Evolutionary conservation across 1,139 yeast species (phyloP), one percentile per base, ranked within the genome.

Genomic region (Zhuliangozyma blackwelliae): DNA sequence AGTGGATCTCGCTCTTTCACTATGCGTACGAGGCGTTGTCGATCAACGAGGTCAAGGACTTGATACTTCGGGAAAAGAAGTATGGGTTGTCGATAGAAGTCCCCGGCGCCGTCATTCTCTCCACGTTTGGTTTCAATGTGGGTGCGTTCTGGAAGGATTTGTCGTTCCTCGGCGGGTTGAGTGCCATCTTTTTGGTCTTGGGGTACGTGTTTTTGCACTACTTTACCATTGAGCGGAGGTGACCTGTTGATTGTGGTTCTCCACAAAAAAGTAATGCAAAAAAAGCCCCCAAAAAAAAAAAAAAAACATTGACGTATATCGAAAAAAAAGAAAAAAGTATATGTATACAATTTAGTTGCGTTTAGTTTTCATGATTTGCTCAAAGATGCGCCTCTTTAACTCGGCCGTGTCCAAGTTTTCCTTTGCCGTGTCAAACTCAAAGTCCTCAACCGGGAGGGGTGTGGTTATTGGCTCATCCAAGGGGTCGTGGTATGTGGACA

Each of bases 61-160:
- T 92, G 54, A 81, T 88, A 10, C 70, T 92, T 50, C 80, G 79
- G 46, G 98, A 92, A 55, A 82, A 81, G 56, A 92, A 92, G 60
- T 92, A 82, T 53, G 98, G 98, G 0, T 72, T 92, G 31, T 85
- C 92, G 35, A 92, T 92, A 48, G 96, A 89, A 59, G 95, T 92
- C n/a, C 98, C 98, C 0, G 98, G 98, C 5, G 97, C 98, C 2
- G 94, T 95, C 1, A 92, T 92, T 42, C 72, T 92, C 48, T 85
- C 95, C 49, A 89, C 97, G 0, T 92, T 92, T 67, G 98, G 98
- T 0, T 92, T 92, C 59, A 77, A 86, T 46, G 90, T 87, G 13
- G 77, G 80, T 28, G 94, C 92, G 2, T 74, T 86, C 44, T 64
- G 78, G 63, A 65, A 68, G 30, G 97, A 92, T 57, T 70, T 83